Base-by-base conservation (phyloP, 257 asterid species). In the Fraxinus excelsior region DNA sequence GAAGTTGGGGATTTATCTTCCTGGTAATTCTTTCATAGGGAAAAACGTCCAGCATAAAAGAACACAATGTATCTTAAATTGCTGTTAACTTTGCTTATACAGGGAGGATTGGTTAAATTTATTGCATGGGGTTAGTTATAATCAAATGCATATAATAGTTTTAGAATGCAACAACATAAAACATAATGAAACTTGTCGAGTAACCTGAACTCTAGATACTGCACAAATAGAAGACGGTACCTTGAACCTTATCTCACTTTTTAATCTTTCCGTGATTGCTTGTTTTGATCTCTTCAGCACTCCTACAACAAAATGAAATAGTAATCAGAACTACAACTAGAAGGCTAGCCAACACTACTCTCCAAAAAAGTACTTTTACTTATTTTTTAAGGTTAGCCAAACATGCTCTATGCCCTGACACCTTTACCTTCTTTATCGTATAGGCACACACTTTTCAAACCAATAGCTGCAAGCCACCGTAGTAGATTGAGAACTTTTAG, bases 241-340 rank as follows among this genome's bases (percentile, higher is more conserved):
- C 86, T 90, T 82, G 49, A 82, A 79, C 74, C 79, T 58, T 46
- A 73, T 81, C 73, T 75, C 88, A 75, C 82, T 84, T 78, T 75
- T 80, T 75, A 92, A 69, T 85, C 91, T 85, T 70, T 82, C 78
- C 21, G 69, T 70, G 75, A 91, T 89, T 74, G 91, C 87, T 72
- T 88, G 92, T 85, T 91, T 86, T 78, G 91, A 81, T 78, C 83
- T 89, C 80, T 95, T 91, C 80, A 95, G 85, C 80, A 95, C 92
- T 75, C 99, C 99, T 93, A 79, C 84, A 82, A 74, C 67, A 80
- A 53, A 60, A 46, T 0, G 35, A 29, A 46, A 70, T 18, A 67
- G 68, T 72, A 80, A 74, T 80, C 73, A 77, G 29, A 70, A 72
- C 62, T 79, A 67, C 25, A 4, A 46, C 56, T 46, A 64, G 38